phyloP scores from a whole-genome alignment of 2,329 filamentous ascomycete species.

The Fusarium zealandicum region DNA sequence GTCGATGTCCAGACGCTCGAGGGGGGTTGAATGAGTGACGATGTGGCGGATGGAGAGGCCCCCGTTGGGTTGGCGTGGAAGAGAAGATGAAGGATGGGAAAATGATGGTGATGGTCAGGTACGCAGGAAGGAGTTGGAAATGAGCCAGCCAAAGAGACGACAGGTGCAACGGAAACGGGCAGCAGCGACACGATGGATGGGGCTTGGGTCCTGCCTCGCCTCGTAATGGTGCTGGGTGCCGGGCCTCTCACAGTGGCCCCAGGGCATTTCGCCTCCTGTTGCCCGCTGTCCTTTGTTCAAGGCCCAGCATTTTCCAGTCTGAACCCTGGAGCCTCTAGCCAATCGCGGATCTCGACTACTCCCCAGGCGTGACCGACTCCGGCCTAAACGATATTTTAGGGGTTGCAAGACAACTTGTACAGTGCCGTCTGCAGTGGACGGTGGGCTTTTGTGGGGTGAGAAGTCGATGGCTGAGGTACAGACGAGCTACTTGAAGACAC shows the following conservation, averaged over 20 bases:
- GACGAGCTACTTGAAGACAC: not conserved
- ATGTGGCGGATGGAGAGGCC: constrained; percentile 31
- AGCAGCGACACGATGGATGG: constrained; percentile 23
- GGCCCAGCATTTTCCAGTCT: constrained; percentile 15
- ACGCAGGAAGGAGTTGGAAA: constrained; percentile 28
- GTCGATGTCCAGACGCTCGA: constrained; percentile 16
- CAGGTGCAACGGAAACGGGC: constrained; percentile 26
- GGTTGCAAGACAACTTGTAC: constrained; percentile 31
- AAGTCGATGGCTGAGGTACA: constrained; percentile 17
- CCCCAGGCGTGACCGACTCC: constrained; percentile 13
- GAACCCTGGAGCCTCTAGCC: constrained; percentile 24
- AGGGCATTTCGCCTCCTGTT: constrained; percentile 22
- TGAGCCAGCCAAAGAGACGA: constrained; percentile 26
- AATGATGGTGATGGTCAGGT: constrained; percentile 30
- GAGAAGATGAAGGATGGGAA: constrained; percentile 33
- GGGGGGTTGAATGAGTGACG: constrained; percentile 30
- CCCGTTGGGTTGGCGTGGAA: constrained; percentile 26
- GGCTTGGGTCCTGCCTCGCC: constrained; percentile 28
- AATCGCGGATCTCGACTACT: constrained; percentile 20
- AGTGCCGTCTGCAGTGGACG: constrained; percentile 24
- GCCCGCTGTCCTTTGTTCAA: constrained; percentile 11
- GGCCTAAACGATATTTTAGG: constrained; percentile 36
- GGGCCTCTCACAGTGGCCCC: constrained; percentile 23
- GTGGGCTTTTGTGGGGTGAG: constrained; percentile 11
- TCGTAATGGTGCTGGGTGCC: constrained; percentile 3